A percentile compares a stretch with the other conserved stretches of the same genome.
Evolutionary conservation across 768 basidiomycete species (phyloP).

Genomic region (Mrakia gelida): DNA sequence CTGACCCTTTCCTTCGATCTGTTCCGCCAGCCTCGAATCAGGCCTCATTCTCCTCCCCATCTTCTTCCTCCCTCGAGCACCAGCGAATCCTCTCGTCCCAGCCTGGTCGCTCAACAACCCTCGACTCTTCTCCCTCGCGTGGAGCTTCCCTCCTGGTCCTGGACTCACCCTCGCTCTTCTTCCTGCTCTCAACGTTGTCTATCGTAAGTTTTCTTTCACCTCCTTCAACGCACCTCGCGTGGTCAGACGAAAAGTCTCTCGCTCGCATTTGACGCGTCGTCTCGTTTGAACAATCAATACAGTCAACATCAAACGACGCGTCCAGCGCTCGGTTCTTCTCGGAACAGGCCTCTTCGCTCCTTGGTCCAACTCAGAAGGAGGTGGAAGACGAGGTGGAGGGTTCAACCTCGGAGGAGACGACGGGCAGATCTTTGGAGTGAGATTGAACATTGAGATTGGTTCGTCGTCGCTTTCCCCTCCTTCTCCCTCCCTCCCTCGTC

Average conservation of each 20-base stretch:
- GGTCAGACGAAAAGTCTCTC: not conserved
- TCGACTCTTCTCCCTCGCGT: constrained; percentile 15
- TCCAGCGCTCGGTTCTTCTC: not conserved
- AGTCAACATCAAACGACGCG: constrained; percentile 11
- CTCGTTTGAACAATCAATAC: not conserved
- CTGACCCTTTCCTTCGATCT: not conserved
- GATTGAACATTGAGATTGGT: not conserved
- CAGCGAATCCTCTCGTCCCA: not conserved
- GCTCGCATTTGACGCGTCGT: not conserved
- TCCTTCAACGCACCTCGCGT: not conserved
- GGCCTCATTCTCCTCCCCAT: constrained; percentile 3
- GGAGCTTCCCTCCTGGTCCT: constrained; percentile 19
- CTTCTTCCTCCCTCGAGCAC: constrained; percentile 22
- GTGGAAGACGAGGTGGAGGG: not conserved
- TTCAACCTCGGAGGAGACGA: not conserved
- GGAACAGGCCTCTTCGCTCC: constrained; percentile 3
- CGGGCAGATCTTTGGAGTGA: not conserved
- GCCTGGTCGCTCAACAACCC: constrained; percentile 4
- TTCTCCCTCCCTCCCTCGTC: not conserved
- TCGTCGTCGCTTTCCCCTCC: not conserved
- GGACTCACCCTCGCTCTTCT: constrained; percentile 15
- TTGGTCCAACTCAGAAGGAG: not conserved
- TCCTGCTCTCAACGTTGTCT: constrained; percentile 9
- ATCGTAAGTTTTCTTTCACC: not conserved
- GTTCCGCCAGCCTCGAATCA: not conserved